Evolutionary conservation across 345 rosid species (phyloP), one percentile per base, ranked within the genome.

Genomic region (Gossypium anomalum): DNA sequence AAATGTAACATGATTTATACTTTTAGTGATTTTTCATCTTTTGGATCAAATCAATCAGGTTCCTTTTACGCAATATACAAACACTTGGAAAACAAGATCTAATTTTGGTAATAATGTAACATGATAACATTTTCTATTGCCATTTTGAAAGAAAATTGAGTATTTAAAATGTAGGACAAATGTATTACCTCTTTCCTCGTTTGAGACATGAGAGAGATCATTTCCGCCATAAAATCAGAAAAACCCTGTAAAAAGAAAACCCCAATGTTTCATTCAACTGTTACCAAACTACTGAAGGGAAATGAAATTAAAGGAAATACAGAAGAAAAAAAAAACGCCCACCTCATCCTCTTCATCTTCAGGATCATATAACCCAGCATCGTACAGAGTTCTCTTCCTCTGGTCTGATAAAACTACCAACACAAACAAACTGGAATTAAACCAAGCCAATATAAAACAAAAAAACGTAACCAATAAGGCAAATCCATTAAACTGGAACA

Each of bases 291-390:
- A 45, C 13, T 20, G 22, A 29, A 34, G 27, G 15, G 45, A 29
- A 52, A 51, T 10, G 58, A 25, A 9, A 9, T 4, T 1, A 14
- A 38, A 64, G 53, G 53, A 15, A 44, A 67, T 2, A 1, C 55
- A 6, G 0, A 9, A 17, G 17, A 23, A 14, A 6, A 6, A 47
- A 59, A 59, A 1, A 14, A 2, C 2, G 78, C 72, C 4, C 41
- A 83, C 91, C 84, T 88, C 90, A 5, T 85, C 92, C 3, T 84
- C 81, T 56, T 82, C 88, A 0, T 86, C 88, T 1, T 80, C 79
- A 3, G 81, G 86, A 41, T 84, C 85, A 75, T 83, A 82, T 19
- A 86, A 68, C 1, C 88, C 90, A 1, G 82, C 78, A 61, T 88
- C 89, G 53, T 90, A 86, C 56, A 90, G 13, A 7, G 59, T 65